Conservation (phyloP, 2,329 filamentous ascomycete genomes). For the Graphium sp. region DNA sequence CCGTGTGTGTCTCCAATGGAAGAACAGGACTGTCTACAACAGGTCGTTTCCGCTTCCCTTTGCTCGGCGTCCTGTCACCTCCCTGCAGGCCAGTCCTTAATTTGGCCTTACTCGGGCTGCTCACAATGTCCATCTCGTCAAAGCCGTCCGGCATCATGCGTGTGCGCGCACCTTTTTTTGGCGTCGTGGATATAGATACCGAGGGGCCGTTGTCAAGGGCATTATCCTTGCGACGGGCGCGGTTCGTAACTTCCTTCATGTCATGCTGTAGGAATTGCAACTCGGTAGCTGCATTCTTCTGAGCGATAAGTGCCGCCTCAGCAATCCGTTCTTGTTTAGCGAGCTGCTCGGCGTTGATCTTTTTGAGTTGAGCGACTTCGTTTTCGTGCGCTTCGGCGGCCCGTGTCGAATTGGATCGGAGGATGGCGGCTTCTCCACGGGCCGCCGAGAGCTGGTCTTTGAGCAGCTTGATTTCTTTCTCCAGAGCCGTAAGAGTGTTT, state of each 20-base stretch:
- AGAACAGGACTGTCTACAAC: constrained; percentile 48
- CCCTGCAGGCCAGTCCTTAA: constrained; percentile 13
- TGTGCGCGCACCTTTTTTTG: constrained; percentile 38
- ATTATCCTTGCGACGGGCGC: constrained; percentile 26
- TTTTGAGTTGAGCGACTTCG: constrained; percentile 43
- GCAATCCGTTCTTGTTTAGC: constrained; percentile 46
- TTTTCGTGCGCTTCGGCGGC: constrained; percentile 43
- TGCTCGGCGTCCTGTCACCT: constrained; percentile 43
- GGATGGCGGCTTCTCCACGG: constrained; percentile 56
- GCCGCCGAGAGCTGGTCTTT: constrained; percentile 43
- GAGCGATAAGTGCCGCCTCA: constrained; percentile 46
- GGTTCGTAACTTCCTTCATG: constrained; percentile 39
- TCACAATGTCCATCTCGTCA: constrained; percentile 44
- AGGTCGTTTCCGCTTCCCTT: constrained; percentile 54
- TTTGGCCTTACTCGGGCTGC: constrained; percentile 31
- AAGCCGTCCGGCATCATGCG: constrained; percentile 59
- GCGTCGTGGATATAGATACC: constrained; percentile 30
- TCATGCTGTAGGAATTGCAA: constrained; percentile 60
- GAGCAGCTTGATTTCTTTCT: constrained; percentile 33
- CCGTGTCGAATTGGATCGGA: constrained; percentile 54
- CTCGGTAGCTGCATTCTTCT: constrained; percentile 50
- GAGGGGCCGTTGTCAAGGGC: constrained; percentile 9
- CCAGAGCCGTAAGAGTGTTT: constrained; percentile 26
- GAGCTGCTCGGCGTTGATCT: constrained; percentile 45
- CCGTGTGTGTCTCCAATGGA: constrained; percentile 29